Evolutionary conservation across 2,329 filamentous ascomycete species (phyloP).

Genomic region (Ophiognomonia clavigignenti-juglandacearum): DNA sequence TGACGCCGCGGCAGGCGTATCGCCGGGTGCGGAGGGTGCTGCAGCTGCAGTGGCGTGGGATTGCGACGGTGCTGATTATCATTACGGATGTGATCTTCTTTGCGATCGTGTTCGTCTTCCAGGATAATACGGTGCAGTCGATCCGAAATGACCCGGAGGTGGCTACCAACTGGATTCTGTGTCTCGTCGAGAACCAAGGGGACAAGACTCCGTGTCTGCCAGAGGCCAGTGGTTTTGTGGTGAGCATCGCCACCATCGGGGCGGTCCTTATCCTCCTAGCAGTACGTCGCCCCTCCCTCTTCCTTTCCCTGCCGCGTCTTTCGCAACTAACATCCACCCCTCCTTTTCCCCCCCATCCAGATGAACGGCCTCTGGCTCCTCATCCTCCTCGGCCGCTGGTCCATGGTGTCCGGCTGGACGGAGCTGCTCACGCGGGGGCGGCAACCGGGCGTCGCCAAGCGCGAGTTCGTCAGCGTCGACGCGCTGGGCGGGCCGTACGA

Average conservation of each 20-base stretch:
- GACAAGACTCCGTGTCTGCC: conserved; percentile 64
- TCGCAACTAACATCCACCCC: neutral
- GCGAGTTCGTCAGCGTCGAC: conserved; percentile 87
- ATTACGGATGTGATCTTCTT: conserved; percentile 92
- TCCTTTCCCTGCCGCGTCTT: neutral
- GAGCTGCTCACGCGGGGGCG: conserved; percentile 54
- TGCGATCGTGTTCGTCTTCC: conserved; percentile 81
- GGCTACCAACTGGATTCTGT: conserved; percentile 64
- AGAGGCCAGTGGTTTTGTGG: conserved; percentile 56
- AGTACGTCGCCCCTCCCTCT: conserved; percentile 43
- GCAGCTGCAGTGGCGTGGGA: conserved; percentile 89
- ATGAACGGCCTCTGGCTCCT: conserved; percentile 82
- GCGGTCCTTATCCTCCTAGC: conserved; percentile 80
- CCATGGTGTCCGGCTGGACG: conserved; percentile 82
- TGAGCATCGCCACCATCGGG: conserved; percentile 71
- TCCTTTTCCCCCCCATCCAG: conserved; percentile 32
- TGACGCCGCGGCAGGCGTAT: conserved; percentile 83
- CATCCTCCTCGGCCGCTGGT: conserved; percentile 72
- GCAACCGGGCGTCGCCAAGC: conserved; percentile 45
- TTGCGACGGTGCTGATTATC: conserved; percentile 84
- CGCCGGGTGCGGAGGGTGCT: conserved; percentile 81
- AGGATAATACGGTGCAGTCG: conserved; percentile 67
- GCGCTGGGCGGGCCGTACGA: conserved; percentile 49
- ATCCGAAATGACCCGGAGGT: conserved; percentile 48
- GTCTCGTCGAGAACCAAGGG: conserved; percentile 54